Percentiles rank a stretch among this genome's conserved stretches.
Conservation (phyloP, 2,329 filamentous ascomycete species). For the Colletotrichum paranaense region DNA sequence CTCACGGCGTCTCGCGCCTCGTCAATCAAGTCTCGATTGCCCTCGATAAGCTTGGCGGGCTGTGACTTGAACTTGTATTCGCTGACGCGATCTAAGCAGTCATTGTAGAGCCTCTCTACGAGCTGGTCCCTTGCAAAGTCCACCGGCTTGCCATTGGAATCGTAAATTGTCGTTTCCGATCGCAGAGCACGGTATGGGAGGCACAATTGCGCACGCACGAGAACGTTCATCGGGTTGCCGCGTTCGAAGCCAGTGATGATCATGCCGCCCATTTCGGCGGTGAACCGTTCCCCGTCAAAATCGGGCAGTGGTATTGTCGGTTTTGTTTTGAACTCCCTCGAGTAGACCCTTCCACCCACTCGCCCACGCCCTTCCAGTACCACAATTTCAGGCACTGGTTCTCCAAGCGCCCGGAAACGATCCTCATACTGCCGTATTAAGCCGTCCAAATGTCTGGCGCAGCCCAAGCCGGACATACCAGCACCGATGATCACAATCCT, state of each 20-base stretch:
- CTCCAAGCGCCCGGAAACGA: constrained; percentile 71
- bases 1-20: constrained; percentile 81
- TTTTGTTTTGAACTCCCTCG: constrained; percentile 74
- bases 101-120: constrained; percentile 93
- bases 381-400: constrained; percentile 79
- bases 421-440: constrained; percentile 84
- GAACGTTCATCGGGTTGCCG: constrained; percentile 91
- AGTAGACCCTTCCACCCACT: constrained; percentile 94
- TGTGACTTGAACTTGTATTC: constrained; percentile 86
- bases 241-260: constrained; percentile 97
- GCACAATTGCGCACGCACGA: constrained; percentile 90
- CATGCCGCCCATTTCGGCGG: constrained; percentile 97
- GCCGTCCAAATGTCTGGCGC: constrained; percentile 90
- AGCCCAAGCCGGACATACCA: constrained; percentile 92
- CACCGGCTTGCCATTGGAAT: constrained; percentile 81
- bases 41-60: constrained; percentile 78
- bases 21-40: constrained; percentile 84
- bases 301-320: constrained; percentile 60
- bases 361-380: constrained; percentile 88
- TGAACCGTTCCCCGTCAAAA: constrained; percentile 73
- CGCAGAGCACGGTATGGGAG: constrained; percentile 86
- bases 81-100: constrained; percentile 91
- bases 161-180: constrained; percentile 88
- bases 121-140: constrained; percentile 82
- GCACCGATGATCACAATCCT: constrained; percentile 90